These are phyloP conservation scores for Lasiosphaeris hirsuta DNA, from an alignment of 495 filamentous ascomycete species.

Conservation along the genomic window DNA sequence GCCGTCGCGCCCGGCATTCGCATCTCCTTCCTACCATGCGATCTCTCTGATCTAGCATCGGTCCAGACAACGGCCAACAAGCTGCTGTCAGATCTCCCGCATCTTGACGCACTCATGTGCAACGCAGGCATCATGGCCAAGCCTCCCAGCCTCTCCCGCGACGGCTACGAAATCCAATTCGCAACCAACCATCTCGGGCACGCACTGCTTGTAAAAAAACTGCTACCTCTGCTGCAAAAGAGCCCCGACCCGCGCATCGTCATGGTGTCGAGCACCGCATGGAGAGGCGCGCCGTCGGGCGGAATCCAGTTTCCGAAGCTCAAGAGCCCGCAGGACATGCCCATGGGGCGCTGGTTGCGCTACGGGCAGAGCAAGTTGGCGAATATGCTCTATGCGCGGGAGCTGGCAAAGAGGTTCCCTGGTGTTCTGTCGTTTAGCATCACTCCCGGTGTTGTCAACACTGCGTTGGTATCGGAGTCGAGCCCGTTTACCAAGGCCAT, in stretches of 20 bases:
- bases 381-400: conserved; percentile 48
- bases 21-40: too few relatives aligned
- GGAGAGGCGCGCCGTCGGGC: conserved; percentile 32
- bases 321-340: conserved; percentile 1
- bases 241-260: conserved; percentile 41
- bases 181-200: conserved; percentile 68
- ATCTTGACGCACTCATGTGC: conserved; percentile 16
- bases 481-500: background rate
- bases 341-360: conserved; percentile 28
- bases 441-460: conserved; percentile 61
- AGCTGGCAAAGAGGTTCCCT: conserved; percentile 57
- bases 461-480: conserved; percentile 13
- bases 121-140: conserved; percentile 49
- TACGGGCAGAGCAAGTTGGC: conserved; percentile 48
- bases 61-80: too few relatives aligned
- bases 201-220: conserved; percentile 58
- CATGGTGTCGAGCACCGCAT: conserved; percentile 32
- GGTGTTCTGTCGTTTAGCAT: conserved; percentile 54
- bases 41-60: too few relatives aligned
- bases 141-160: conserved; percentile 47
- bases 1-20: too few relatives aligned
- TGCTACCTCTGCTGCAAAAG: conserved; percentile 53
- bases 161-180: conserved; percentile 67
- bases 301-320: conserved; percentile 41
- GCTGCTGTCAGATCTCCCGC: background rate